Base-by-base conservation (phyloP, 768 basidiomycete species). In the Nidula microcarpa region DNA sequence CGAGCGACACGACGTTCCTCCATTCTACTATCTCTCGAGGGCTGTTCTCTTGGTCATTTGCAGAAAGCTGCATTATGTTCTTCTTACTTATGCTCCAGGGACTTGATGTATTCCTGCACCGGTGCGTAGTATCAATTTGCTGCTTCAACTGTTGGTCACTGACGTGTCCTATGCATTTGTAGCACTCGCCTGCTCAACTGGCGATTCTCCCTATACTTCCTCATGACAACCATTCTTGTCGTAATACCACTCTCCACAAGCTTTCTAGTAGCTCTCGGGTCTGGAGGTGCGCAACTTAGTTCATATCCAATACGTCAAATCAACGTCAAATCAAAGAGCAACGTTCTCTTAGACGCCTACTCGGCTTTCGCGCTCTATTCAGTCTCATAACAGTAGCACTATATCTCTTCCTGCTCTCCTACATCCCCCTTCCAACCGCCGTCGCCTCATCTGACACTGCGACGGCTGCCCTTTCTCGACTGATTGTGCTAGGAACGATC, bases 31-130 rank as follows among this genome's bases (percentile, higher is more conserved):
- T 89, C 0, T 76, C 90, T 0, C 71, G 85, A 43, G 73, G 70
- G 0, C 65, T 84, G 6, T 92, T 94, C 59, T 79, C 88, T 0
- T 67, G 82, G 33, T 86, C 84, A 59, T 89, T 92, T 64, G 79
- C 86, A 1, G 91, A 92, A 68, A 82, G 85, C 49, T 86, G 84
- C 56, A 79, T 81, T 60, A 69, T 93, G 54, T 92, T 92, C 60
- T 56, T 82, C 10, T 72, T 93, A 52, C 71, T 93, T 5, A 79
- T 92, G 67, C 76, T 81, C n/a, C 91, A 94, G 68, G 86, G 78
- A 2, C 50, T 82, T 46, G 71, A 76, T 39, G 43, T 84, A 1
- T 73, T 91, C 36, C 70, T 78, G 35, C 62, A 83, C 9, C 65
- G 68, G 88, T 90, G 47, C 53, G 85, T 18, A 33, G 39, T 23